Conservation (phyloP, 148 eudicot species). For the Diospyros lotus region DNA sequence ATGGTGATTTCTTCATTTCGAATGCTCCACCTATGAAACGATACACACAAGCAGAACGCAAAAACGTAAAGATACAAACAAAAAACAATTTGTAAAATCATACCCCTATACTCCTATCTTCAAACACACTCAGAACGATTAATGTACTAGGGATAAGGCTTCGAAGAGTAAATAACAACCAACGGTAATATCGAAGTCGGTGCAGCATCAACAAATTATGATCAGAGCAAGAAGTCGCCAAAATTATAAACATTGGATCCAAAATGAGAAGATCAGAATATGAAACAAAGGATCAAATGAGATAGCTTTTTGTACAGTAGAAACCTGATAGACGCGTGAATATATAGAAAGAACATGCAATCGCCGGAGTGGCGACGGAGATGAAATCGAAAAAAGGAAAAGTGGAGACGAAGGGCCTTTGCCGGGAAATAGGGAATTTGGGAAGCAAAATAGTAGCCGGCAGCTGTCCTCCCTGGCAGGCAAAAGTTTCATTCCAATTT, state of each 20-base stretch:
- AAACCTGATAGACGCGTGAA: not conserved
- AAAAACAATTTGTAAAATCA: not conserved
- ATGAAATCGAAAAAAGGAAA: not conserved
- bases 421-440: not conserved
- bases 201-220: not conserved
- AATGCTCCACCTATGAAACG: not conserved
- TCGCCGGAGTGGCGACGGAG: not conserved
- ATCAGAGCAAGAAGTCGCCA: not conserved
- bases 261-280: not conserved
- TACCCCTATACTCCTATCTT: no score
- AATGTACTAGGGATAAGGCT: not conserved
- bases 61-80: not conserved
- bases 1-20: constrained; percentile 58
- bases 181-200: not conserved
- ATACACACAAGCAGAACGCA: not conserved
- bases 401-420: not conserved
- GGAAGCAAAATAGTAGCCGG: not conserved
- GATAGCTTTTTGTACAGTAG: not conserved
- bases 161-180: not conserved
- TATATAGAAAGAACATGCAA: not conserved
- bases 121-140: not conserved
- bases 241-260: not conserved
- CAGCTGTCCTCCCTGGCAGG: no score
- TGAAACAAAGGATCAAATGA: not conserved
- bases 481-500: no score